Evolutionary conservation across 495 filamentous ascomycete genomes (phyloP), one percentile per base, ranked within the genome.

Genomic region (Amorphotheca resinae): DNA sequence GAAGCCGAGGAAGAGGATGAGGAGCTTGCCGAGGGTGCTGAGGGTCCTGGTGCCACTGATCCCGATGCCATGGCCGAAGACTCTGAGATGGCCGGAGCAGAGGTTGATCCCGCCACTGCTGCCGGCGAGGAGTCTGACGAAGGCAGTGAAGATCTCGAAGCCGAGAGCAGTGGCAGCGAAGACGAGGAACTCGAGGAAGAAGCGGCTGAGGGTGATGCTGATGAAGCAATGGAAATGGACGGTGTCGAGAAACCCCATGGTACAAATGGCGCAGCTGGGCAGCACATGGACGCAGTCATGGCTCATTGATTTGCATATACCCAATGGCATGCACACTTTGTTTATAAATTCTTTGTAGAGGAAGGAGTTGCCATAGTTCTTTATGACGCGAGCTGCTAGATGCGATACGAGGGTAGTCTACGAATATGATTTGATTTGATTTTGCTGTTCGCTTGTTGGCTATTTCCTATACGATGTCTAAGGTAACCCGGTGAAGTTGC

Each of bases 121-220:
- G 65, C 59, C 35, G 77, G 76, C 36, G 77, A 79, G 25, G 84
- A 86, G 28, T 85, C 82, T 12, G 87, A 95, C 31, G 88, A 84
- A 32, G 89, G 84, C 43, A 89, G 83, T 53, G 91, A 95, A 56
- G 91, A 98, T 58, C 77, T 98, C n/a, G 91, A 94, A 61, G 83
- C 80, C 32, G 93, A 96, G 62, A 91, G 80, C 51, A 79, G 76
- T 49, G 87, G 86, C 12, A 76, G 82, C 31, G 87, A 94, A 38
- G 89, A 93, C 41, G 85, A 93, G 39, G 84, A 84, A 11, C 74
- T 84, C 20, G 84, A 78, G 15, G 83, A 78, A 22, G 85, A 85
- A 57, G 69, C 49, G 16, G 72, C 56, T 32, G 72, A 74, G 21
- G 76, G 63, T 14, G 77, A 76, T 7, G 82, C 64, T 12, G 85